Conservation (phyloP, 169 alveolate species). For the Plasmodium gallinaceum region DNA sequence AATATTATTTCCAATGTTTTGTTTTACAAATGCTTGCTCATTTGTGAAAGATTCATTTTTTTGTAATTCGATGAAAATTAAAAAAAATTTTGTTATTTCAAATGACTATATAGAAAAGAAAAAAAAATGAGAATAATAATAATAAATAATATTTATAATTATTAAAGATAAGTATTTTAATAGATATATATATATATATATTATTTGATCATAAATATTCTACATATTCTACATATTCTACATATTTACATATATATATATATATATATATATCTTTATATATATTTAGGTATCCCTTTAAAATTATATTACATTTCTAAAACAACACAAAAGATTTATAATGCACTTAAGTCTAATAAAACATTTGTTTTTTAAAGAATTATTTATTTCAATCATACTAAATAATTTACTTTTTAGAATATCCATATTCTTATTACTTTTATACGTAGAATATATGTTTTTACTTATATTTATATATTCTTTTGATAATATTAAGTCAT, state of each 20-base stretch:
- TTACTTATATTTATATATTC: constrained; percentile 65
- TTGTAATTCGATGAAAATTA: constrained; percentile 48
- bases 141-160: constrained; percentile 3
- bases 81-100: constrained; percentile 52
- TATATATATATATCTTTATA: constrained; percentile 11
- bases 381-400: constrained; percentile 22
- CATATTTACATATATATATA: neutral
- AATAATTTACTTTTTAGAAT: constrained; percentile 28
- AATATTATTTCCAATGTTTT: constrained; percentile 53
- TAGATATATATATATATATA: neutral
- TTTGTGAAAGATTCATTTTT: constrained; percentile 56
- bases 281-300: neutral
- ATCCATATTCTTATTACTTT: constrained; percentile 43
- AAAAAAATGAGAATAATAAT: neutral
- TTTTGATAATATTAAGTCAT: constrained; percentile 50
- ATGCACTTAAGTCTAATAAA: constrained; percentile 51
- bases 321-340: constrained; percentile 49
- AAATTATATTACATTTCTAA: constrained; percentile 44
- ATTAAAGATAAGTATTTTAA: neutral
- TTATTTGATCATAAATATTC: no score
- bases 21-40: constrained; percentile 68
- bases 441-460: constrained; percentile 30
- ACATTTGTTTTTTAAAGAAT: constrained; percentile 15
- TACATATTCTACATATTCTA: neutral
- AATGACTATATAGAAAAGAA: constrained; percentile 28